phyloP scores from a whole-genome alignment of 495 filamentous ascomycete genomes.

The Penicillium chermesinum region DNA sequence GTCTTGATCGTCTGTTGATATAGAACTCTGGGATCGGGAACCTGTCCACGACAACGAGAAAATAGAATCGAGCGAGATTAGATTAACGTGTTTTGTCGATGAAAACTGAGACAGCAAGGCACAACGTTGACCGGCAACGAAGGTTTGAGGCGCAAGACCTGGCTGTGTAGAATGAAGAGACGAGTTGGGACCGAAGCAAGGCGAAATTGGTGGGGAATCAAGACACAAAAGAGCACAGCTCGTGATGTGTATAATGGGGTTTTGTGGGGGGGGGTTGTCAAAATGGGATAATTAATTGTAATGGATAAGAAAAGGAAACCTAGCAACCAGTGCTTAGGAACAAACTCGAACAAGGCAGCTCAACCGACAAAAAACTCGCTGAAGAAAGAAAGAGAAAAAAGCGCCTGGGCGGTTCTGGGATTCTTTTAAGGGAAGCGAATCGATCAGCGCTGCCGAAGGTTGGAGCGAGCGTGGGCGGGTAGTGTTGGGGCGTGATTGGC shows the following conservation, averaged over 20 bases:
- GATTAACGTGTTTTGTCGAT: conserved; percentile 44
- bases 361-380: conserved; percentile 71
- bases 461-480: conserved; percentile 17
- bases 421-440: conserved; percentile 27
- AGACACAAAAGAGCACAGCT: conserved; percentile 46
- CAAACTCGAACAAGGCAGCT: conserved; percentile 52
- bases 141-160: conserved; percentile 18
- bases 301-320: conserved; percentile 39
- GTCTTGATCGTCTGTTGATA: conserved; percentile 9
- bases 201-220: conserved; percentile 17
- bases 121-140: conserved; percentile 52
- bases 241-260: conserved; percentile 19
- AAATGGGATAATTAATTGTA: conserved; percentile 21
- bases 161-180: conserved; percentile 14
- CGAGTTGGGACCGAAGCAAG: conserved; percentile 31
- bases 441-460: conserved; percentile 13
- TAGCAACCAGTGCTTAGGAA: conserved; percentile 47
- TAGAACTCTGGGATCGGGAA: conserved; percentile 16
- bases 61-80: conserved; percentile 54
- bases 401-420: conserved; percentile 35
- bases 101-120: conserved; percentile 31
- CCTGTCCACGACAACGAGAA: conserved; percentile 27
- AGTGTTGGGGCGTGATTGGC: conserved; percentile 16
- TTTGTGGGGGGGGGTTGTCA: conserved; percentile 5
- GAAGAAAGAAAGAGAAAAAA: conserved; percentile 53